Evolutionary conservation across 495 filamentous ascomycete species (phyloP).

Genomic region (Umbilicaria muhlenbergii): DNA sequence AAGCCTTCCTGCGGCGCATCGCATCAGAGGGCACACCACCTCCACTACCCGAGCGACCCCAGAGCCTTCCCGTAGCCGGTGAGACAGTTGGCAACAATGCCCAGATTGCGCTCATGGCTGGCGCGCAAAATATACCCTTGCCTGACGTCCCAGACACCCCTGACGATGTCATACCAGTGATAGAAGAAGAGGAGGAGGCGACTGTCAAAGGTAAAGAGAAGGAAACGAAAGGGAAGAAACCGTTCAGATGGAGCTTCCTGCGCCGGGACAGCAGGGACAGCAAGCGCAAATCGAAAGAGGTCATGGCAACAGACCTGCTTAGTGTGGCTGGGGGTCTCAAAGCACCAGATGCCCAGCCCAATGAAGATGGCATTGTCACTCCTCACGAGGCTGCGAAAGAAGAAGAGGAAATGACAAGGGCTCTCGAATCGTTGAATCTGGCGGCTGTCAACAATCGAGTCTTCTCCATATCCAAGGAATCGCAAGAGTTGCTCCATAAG

Average conservation of each 20-base stretch:
- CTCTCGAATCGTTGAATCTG: constrained; percentile 69
- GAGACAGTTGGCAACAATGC: constrained; percentile 14
- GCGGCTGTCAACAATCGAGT: constrained; percentile 62
- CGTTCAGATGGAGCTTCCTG: constrained; percentile 28
- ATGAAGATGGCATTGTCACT: constrained; percentile 19
- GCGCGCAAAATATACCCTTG: constrained; percentile 21
- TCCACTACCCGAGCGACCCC: constrained; percentile 12
- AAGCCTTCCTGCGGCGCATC: constrained; percentile 36
- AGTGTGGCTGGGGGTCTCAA: constrained; percentile 13
- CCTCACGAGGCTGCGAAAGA: constrained; percentile 38
- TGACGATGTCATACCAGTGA: constrained; percentile 17
- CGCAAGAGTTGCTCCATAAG: constrained; percentile 58
- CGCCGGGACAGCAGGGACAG: constrained; percentile 24
- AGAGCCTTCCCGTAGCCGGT: constrained; percentile 8
- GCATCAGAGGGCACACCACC: constrained; percentile 16
- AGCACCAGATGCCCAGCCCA: constrained; percentile 12
- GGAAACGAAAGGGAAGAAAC: constrained; percentile 23
- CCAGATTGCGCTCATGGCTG: constrained; percentile 17
- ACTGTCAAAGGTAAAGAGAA: constrained; percentile 13
- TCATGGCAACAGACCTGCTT: constrained; percentile 11
- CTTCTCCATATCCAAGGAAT: constrained; percentile 69
- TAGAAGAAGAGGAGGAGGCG: constrained; percentile 14
- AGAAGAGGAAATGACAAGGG: constrained; percentile 54
- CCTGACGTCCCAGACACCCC: constrained; percentile 22
- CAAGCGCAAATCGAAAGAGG: constrained; percentile 23